These are phyloP conservation scores for Phytophthora colocasiae DNA, from an alignment of 352 stramenopile species.

Conservation along the genomic window DNA sequence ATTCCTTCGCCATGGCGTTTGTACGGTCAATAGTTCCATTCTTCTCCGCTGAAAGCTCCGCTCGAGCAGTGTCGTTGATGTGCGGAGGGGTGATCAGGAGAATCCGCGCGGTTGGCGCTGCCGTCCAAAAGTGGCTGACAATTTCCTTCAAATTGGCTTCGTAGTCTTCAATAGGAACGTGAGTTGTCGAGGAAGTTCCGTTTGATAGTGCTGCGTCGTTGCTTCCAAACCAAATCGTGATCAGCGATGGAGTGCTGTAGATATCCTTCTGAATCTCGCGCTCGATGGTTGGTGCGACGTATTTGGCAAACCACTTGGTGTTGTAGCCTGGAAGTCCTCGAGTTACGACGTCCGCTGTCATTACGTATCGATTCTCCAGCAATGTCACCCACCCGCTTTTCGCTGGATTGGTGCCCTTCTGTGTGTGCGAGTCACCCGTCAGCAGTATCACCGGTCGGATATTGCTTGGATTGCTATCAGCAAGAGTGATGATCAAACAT, in stretches of 20 bases:
- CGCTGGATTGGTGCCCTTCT: conserved; percentile 31
- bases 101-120: conserved; percentile 32
- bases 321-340: conserved; percentile 51
- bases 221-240: conserved; percentile 34
- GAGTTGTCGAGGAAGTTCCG: conserved; percentile 22
- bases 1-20: conserved; percentile 33
- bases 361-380: conserved; percentile 44
- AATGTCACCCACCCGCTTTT: conserved; percentile 39
- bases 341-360: conserved; percentile 45
- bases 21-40: conserved; percentile 37
- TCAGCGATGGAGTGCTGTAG: conserved; percentile 20
- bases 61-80: conserved; percentile 25
- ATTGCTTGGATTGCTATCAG: conserved; percentile 1
- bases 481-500: conserved; percentile 17
- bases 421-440: conserved; percentile 51
- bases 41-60: conserved; percentile 20
- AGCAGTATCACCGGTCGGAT: conserved; percentile 35
- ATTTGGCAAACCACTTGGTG: conserved; percentile 49
- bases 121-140: conserved; percentile 9
- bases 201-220: conserved; percentile 28
- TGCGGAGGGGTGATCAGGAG: conserved; percentile 49
- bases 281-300: conserved; percentile 23
- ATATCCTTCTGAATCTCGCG: conserved; percentile 20
- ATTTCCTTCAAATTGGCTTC: conserved; percentile 28
- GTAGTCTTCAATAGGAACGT: conserved; percentile 32